Base-by-base conservation (phyloP, 2,329 filamentous ascomycete species). In the Teratosphaeria gauchensis region DNA sequence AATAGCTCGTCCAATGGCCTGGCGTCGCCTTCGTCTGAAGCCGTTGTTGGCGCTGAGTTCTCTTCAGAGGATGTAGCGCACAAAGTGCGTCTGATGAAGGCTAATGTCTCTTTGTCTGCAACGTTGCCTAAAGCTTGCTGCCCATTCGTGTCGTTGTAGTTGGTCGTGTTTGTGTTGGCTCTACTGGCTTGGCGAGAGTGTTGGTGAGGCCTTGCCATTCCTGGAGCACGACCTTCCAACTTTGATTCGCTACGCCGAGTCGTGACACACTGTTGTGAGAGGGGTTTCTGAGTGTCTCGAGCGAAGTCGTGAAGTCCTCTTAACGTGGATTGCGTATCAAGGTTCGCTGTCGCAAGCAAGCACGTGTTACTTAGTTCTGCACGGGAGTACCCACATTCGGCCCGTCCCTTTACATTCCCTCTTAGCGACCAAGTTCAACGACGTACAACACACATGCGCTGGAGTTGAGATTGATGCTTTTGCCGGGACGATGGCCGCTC, bases 81-180 rank as follows among this genome's bases (percentile, higher is more conserved):
- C 54, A 97, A 83, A 42, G 87, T 86, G 55, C 90, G 87, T 61
- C 91, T 89, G 74, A 96, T 89, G 64, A 96, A 83, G 62, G 86
- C 82, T 11, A 58, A 42, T 14, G 56, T 58, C 28, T 28, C 51
- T 16, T 54, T 24, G 33, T 58, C 56, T 19, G 24, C 38, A 14
- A 48, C n/a, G 16, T 28, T 19, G 14, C 9, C 28, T 33, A 16
- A n/a, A 32, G 24, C n/a, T 19, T 19, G 42, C 42, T 6, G 9
- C 4, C 4, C n/a, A 11, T 46, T 32, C 59, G 46, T 46, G 21
- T 19, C 59, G 53, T 38, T 52, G 58, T 46, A 16, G 30, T 56
- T 61, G 58, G 9, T 31, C 16, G 30, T 35, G 24, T 30, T 46
- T 31, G 14, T 6, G 19, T 38, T 52, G 46, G 57, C 30, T 19